Conservation (phyloP, 192 early-diverging fungal species). For the Backusella psychrophila region DNA sequence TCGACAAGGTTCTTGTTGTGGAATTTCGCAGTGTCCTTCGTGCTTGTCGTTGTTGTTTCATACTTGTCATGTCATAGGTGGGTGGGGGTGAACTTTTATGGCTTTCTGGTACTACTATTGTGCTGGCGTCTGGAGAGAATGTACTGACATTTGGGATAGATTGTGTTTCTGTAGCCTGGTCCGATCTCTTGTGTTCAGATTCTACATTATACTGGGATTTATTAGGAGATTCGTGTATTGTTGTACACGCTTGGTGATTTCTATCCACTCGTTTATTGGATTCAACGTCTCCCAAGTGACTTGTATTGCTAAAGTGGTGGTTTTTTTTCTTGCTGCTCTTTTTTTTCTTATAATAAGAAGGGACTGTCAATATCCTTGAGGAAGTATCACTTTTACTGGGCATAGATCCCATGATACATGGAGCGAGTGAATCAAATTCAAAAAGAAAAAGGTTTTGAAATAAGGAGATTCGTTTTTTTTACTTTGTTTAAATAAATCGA, state of each 20-base stretch:
- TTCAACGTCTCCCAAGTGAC: not conserved
- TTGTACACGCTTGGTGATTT: not conserved
- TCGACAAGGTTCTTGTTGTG: not conserved
- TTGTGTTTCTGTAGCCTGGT: not conserved
- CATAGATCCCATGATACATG: constrained; percentile 6
- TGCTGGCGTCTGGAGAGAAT: not conserved
- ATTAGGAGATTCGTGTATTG: not conserved
- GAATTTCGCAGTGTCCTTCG: not conserved
- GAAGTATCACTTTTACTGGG: constrained; percentile 10
- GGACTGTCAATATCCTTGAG: not conserved
- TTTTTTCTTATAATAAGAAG: not conserved
- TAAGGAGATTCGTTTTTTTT: not conserved
- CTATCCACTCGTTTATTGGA: not conserved
- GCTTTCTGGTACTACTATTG: not conserved
- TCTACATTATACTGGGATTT: constrained; percentile 2
- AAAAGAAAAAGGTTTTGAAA: not conserved
- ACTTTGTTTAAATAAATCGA: not conserved
- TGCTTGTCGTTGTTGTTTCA: not conserved
- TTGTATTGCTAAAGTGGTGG: not conserved
- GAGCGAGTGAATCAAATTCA: constrained; percentile 6
- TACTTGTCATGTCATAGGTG: not conserved
- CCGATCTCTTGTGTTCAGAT: not conserved
- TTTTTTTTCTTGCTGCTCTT: not conserved
- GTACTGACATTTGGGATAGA: constrained; percentile 3
- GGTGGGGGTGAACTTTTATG: not conserved